Conservation (phyloP, 345 rosid genomes). For the Melastoma malabathricum region DNA sequence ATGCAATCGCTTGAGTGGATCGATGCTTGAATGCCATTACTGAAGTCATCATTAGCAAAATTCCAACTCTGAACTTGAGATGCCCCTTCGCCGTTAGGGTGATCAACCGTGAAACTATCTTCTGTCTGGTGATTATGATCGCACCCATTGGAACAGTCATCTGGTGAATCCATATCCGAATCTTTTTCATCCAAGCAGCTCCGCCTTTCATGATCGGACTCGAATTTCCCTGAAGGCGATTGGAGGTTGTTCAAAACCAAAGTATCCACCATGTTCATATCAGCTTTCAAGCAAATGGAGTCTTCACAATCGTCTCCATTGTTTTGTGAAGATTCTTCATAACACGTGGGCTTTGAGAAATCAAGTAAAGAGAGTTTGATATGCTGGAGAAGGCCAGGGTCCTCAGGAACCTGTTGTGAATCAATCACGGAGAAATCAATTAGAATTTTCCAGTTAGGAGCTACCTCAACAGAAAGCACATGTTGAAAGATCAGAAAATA, state of each 20-base stretch:
- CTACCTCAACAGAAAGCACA: too few species aligned
- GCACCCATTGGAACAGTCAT: constrained; percentile 36
- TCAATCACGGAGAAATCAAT: background rate
- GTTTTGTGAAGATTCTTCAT: constrained; percentile 20
- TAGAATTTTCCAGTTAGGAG: too few species aligned
- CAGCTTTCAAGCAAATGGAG: constrained; percentile 16
- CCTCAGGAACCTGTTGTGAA: constrained; percentile 57
- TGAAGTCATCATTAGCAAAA: constrained; percentile 56
- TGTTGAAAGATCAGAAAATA: constrained; percentile 12
- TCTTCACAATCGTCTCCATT: constrained; percentile 33
- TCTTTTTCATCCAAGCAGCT: constrained; percentile 16
- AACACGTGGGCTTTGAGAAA: constrained; percentile 53
- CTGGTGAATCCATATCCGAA: constrained; percentile 22
- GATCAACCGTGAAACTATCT: constrained; percentile 39
- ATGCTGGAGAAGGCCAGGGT: constrained; percentile 55
- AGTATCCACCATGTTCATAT: constrained; percentile 10
- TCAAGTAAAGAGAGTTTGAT: constrained; percentile 62
- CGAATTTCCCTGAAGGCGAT: constrained; percentile 19
- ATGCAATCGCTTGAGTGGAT: constrained; percentile 64
- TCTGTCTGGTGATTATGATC: constrained; percentile 32
- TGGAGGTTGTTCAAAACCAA: constrained; percentile 21
- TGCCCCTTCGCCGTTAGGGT: constrained; percentile 17
- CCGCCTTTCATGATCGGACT: constrained; percentile 11
- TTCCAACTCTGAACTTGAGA: constrained; percentile 53
- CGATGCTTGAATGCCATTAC: constrained; percentile 53